Evolutionary conservation across 2,329 filamentous ascomycete species (phyloP), one percentile per base, ranked within the genome.

Genomic region (Colletotrichum melonis): DNA sequence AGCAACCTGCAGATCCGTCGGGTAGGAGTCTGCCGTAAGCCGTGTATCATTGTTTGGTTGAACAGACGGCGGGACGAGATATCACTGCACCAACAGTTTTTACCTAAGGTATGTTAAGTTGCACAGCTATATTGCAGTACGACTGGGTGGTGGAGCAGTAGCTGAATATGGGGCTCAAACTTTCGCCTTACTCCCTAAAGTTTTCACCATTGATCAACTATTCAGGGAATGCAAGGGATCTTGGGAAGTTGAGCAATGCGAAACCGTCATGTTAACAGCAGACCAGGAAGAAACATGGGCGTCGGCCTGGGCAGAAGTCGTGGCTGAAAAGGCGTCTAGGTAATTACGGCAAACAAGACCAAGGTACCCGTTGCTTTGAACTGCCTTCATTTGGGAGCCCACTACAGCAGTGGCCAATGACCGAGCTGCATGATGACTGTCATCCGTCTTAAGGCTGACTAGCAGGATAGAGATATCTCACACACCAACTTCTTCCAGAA

Each of bases 381-480:
- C 38, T 19, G 38, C 38, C 38, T 35, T 5, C 9, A 7, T 1
- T 42, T 19, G 42, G 42, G 3, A 32, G 56, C 22, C 62, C 42
- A 30, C 55, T 14, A 9, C 1, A 19, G 46, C 11, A 8, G 55
- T 38, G 42, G 46, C 66, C 60, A 73, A 69, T 60, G 55, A 28
- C 46, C 56, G 26, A 9, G 59, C 54, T 24, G 2, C 24, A 24
- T n/a, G 42, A 63, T 28, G 6, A 73, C 66, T 22, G 42, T 62
- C 26, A 26, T 16, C 26, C 35, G 19, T 32, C 19, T 30, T 24
- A 38, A 73, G 58, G 66, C 70, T 65, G 70, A 28, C 58, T 32
- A 38, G n/a, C n/a, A 52, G 22, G 63, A 54, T 46, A 0, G 19
- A 49, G 4, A 49, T 22, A 49, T 49, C 19, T 22, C 42, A 49